Conservation (phyloP, 2,329 filamentous ascomycete species). For the Aureobasidium zeae region DNA sequence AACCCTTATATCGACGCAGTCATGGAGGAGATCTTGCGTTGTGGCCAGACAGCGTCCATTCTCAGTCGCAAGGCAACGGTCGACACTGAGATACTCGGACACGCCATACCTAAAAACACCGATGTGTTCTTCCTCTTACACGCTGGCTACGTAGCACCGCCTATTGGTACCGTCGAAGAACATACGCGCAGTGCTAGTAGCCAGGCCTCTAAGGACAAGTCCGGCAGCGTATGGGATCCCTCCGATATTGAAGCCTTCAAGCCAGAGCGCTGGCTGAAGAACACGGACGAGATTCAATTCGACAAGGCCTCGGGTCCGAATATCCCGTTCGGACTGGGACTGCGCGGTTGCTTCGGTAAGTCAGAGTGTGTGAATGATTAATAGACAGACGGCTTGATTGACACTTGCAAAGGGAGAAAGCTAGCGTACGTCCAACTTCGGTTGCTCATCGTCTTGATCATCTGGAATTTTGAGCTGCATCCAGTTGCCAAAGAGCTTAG, state of each 20-base stretch:
- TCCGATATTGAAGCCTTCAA: constrained; percentile 28
- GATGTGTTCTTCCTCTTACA: constrained; percentile 25
- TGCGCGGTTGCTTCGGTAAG: constrained; percentile 31
- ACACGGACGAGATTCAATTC: constrained; percentile 25
- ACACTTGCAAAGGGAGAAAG: constrained; percentile 17
- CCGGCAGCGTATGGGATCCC: constrained; percentile 23
- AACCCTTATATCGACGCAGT: constrained; percentile 37
- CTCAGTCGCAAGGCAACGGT: constrained; percentile 26
- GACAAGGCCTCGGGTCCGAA: constrained; percentile 29
- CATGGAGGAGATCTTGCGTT: constrained; percentile 35
- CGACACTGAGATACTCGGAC: constrained; percentile 36
- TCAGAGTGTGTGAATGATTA: background rate
- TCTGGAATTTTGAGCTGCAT: constrained; percentile 27
- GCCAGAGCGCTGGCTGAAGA: constrained; percentile 34
- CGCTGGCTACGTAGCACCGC: constrained; percentile 19
- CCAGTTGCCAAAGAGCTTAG: constrained; percentile 21
- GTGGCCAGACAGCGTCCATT: constrained; percentile 22
- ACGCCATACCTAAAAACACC: constrained; percentile 33
- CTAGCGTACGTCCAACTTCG: constrained; percentile 25
- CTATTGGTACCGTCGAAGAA: constrained; percentile 24
- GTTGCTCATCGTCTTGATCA: constrained; percentile 23
- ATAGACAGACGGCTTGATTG: background rate
- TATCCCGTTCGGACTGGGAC: constrained; percentile 31
- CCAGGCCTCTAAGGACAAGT: constrained; percentile 23
- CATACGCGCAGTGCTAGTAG: constrained; percentile 25